phyloP scores from a whole-genome alignment of 2,329 filamentous ascomycete genomes.

The Pseudogymnoascus sp. region DNA sequence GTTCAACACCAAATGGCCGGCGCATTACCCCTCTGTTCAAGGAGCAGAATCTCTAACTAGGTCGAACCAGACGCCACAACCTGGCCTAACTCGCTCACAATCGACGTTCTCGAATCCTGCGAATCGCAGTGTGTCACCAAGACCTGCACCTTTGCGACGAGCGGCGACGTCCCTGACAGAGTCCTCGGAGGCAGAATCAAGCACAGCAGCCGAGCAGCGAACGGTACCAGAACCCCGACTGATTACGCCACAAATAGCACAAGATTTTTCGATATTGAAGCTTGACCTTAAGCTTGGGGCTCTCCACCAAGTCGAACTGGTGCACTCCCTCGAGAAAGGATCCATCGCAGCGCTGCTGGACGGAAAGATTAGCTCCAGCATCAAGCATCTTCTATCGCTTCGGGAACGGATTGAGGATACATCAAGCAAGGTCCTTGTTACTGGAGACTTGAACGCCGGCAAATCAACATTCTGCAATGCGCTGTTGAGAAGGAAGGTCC shows the following conservation, averaged over 20 bases:
- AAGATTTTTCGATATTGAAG: constrained; percentile 93
- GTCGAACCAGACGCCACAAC: constrained; percentile 42
- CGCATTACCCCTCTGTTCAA: constrained; percentile 84
- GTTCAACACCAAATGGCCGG: constrained; percentile 88
- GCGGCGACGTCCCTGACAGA: constrained; percentile 65
- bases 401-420: constrained; percentile 95
- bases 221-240: constrained; percentile 65
- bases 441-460: constrained; percentile 91
- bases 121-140: constrained; percentile 18
- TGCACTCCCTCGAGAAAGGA: constrained; percentile 87
- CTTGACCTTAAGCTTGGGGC: constrained; percentile 86
- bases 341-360: constrained; percentile 87
- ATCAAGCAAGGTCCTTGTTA: constrained; percentile 91
- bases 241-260: constrained; percentile 84
- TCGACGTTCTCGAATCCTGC: constrained; percentile 39
- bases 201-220: constrained; percentile 58
- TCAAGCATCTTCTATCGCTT: constrained; percentile 79
- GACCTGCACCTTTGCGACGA: constrained; percentile 52
- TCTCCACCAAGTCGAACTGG: constrained; percentile 78
- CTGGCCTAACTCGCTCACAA: constrained; percentile 56
- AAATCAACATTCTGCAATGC: constrained; percentile 99
- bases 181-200: constrained; percentile 58
- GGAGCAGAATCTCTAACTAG: constrained; percentile 41
- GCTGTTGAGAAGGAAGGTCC: constrained; percentile 79
- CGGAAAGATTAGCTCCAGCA: constrained; percentile 87